Evolutionary conservation across 257 asterid genomes (phyloP).

Genomic region (Asclepias syriaca): DNA sequence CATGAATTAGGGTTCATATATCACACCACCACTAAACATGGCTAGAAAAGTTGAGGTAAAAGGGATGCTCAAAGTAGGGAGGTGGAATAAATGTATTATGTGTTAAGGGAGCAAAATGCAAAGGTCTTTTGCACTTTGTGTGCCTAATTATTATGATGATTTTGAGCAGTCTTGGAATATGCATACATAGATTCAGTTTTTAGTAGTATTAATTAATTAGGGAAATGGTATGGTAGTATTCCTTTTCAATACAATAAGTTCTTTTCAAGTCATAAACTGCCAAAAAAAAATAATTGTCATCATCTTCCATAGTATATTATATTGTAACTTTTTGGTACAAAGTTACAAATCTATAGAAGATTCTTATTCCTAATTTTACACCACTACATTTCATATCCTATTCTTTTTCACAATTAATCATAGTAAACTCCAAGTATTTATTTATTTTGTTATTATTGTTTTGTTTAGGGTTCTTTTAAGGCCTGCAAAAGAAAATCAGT

Average conservation of each 20-base stretch:
- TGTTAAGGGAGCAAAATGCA: constrained; percentile 1
- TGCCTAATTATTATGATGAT: constrained; percentile 1
- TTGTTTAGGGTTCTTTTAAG: not conserved
- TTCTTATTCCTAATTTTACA: no score
- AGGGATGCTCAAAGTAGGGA: constrained; percentile 38
- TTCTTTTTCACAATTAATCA: no score
- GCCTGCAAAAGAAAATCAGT: constrained; percentile 10
- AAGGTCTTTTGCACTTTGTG: constrained; percentile 5
- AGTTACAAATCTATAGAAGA: no score
- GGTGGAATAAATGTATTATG: constrained; percentile 11
- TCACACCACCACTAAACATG: constrained; percentile 33
- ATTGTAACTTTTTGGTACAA: no score
- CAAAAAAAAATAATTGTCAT: no score
- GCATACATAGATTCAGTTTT: not conserved
- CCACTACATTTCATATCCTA: no score
- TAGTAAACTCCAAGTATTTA: no score
- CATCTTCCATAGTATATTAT: no score
- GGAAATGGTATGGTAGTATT: no score
- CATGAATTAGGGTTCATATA: constrained; percentile 28
- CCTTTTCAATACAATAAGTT: no score
- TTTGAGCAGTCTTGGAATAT: constrained; percentile 1
- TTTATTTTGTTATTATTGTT: not conserved
- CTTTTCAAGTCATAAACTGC: no score
- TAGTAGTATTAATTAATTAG: no score
- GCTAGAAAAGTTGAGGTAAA: constrained; percentile 47